phyloP scores from a whole-genome alignment of 2,329 filamentous ascomycete species.

The Trichoderma endophyticum region DNA sequence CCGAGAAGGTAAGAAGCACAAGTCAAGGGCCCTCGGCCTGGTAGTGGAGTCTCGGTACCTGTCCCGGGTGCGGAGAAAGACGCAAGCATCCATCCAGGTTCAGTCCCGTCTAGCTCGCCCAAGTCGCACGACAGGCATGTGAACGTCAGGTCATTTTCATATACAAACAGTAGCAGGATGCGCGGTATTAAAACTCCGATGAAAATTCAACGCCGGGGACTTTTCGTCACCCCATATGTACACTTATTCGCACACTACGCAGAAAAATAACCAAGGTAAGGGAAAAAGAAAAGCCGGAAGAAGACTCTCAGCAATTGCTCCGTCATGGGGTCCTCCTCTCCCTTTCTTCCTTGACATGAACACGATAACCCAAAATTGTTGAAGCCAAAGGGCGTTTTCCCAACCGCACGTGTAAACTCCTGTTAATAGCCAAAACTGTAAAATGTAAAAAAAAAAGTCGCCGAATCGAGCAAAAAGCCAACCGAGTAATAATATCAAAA shows the following conservation, averaged over 20 bases:
- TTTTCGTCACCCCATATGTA: constrained; percentile 18
- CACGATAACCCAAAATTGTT: not conserved
- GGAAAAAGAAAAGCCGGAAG: not conserved
- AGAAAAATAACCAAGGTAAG: not conserved
- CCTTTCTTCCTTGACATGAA: not conserved
- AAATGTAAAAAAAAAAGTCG: not conserved
- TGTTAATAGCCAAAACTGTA: not conserved
- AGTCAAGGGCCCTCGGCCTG: constrained; percentile 2
- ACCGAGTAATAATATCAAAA: not conserved
- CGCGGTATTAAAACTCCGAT: not conserved
- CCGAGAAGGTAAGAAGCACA: not conserved
- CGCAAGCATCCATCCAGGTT: not conserved
- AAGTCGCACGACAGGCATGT: not conserved
- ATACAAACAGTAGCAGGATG: not conserved
- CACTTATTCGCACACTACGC: not conserved
- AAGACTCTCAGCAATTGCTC: not conserved
- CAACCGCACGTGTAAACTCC: not conserved
- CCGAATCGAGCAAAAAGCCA: not conserved
- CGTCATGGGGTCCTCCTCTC: not conserved
- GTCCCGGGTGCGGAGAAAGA: not conserved
- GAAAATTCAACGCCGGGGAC: constrained; percentile 5
- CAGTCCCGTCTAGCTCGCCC: not conserved
- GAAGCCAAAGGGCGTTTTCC: not conserved
- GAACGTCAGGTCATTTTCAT: constrained; percentile 5
- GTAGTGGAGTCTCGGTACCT: not conserved